Base-by-base conservation (phyloP, 192 early-diverging fungal species). In the Podila clonocystis region DNA sequence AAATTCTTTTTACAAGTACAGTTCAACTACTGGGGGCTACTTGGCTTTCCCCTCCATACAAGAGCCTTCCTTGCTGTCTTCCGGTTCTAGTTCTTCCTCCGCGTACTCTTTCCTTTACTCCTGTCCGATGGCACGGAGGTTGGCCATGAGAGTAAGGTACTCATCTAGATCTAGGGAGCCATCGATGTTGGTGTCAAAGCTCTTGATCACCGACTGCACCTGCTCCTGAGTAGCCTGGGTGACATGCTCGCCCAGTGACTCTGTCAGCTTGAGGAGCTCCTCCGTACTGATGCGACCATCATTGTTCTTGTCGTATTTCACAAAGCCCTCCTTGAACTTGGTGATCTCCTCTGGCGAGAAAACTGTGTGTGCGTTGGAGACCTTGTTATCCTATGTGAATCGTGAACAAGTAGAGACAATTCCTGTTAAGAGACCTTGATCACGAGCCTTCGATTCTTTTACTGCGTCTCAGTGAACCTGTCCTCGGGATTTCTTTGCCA, bases 101-200 rank as follows among this genome's bases (percentile, higher is more conserved):
- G n/a, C 22, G 49, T 8, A 52, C 50, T 9, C 24, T 55, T 55
- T 11, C 24, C 3, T 55, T 55, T 26, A 55, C 52, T 55, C 52
- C 9, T 26, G 22, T 55, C 52, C 52, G 2, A 55, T 24, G 24
- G 52, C 52, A 8, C 52, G 52, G 52, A 55, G 52, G n/a, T 55
- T 55, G 52, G 52, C 52, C 52, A 55, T 55, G n/a, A 65, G 41
- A 13, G 22, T 50, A 31, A 70, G 4, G 30, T 62, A 70, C 29
- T 70, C 68, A 8, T 70, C 24, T 5, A 50, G 31, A 31, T 63
- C 48, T 11, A 70, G 41, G 15, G 58, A 30, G 17, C 68, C 68
- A 52, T 70, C 68, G 28, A 24, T n/a, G 22, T 70, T 52, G 60
- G 60, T 62, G n/a, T 70, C 68, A 52, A 70, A 70, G 19, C 24